A percentile compares a stretch with the other conserved stretches of the same genome.
phyloP scores from a whole-genome alignment of 1,284 basidiomycete species.

The Ceratobasidium sp. region DNA sequence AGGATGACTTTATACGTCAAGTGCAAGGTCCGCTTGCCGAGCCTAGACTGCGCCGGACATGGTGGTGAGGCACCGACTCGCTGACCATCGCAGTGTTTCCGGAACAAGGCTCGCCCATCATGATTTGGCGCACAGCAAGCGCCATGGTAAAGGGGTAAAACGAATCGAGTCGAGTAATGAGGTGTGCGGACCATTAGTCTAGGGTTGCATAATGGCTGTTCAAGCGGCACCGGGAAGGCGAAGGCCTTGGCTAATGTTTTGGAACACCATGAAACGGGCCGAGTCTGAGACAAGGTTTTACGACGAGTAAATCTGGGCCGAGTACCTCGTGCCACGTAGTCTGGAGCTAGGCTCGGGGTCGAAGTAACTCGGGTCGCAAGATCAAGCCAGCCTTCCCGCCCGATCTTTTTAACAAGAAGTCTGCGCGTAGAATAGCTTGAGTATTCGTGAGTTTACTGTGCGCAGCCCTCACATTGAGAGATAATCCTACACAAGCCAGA shows the following conservation, averaged over 20 bases:
- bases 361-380: neutral
- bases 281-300: neutral
- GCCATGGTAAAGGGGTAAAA: neutral
- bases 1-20: slow-evolving; percentile 10
- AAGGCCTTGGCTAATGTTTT: neutral
- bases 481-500: neutral
- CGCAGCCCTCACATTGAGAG: neutral
- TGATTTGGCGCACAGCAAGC: neutral
- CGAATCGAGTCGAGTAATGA: neutral
- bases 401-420: neutral
- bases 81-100: slow-evolving; percentile 5
- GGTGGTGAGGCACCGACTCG: slow-evolving; percentile 12
- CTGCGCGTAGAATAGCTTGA: no score
- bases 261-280: neutral
- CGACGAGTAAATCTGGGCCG: neutral
- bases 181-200: slow-evolving; percentile 1
- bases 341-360: neutral
- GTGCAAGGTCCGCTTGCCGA: slow-evolving; percentile 36
- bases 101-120: slow-evolving; percentile 28
- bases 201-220: neutral
- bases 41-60: slow-evolving; percentile 19
- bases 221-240: neutral
- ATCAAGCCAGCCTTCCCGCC: neutral
- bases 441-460: no score
- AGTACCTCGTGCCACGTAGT: neutral